Evolutionary conservation across 768 basidiomycete species (phyloP), one percentile per base, ranked within the genome.

Genomic region (Phanerodontia chrysosporium): DNA sequence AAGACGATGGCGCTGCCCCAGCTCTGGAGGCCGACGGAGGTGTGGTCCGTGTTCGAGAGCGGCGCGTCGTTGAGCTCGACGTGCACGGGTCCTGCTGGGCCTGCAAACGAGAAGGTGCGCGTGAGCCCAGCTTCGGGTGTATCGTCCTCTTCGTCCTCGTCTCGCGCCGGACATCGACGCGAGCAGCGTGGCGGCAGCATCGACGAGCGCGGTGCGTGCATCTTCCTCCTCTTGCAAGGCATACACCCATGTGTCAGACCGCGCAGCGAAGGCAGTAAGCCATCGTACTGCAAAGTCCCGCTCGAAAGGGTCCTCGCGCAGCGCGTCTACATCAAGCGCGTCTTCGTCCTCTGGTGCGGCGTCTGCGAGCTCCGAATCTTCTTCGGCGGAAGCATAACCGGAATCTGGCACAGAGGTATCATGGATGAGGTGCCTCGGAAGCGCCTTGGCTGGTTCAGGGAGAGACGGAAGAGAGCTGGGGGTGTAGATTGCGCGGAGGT

Each of bases 1-100:
- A 94, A 78, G 35, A 90, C 71, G 66, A 91, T 87, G 18, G 85
- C 82, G 65, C 87, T 86, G 9, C 84, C 90, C 91, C 92, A 93
- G 66, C 88, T 92, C 70, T 93, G 91, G 45, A 93, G 73, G 0
- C 92, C 90, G 30, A 92, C 90, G 18, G 84, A 85, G 10, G 89
- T 90, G 68, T 92, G 86, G 67, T 92, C 90, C 14, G 80, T 76
- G 30, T 72, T 74, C 27, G 81, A 75, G 42, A 90, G 73, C 1
- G 86, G 81, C 0, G 83, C 89, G 64, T 92, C 90, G 66, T 87
- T 87, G 32, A 92, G 75, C 69, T 86, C 78, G 51, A 88, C 76
- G 18, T 69, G 65, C 45, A 87, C 70, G 18, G 49, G 35, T 28
- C 45, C 62, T 2, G 55, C 61, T 2, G 63, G 10, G 25, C 16